phyloP scores from a whole-genome alignment of 352 stramenopile species.

The Phytophthora cajani region DNA sequence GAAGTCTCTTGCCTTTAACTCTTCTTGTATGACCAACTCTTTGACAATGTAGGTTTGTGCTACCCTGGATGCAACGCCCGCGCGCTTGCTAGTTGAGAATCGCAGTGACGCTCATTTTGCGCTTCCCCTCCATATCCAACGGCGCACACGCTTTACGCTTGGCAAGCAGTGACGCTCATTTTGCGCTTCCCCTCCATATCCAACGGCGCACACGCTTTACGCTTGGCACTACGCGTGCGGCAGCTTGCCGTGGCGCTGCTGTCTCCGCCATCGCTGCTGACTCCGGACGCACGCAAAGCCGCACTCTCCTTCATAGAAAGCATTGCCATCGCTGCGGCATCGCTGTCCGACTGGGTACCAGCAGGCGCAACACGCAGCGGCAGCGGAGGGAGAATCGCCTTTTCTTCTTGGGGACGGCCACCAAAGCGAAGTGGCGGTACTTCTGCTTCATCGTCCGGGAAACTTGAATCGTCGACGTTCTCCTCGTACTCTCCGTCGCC shows the following conservation, averaged over 20 bases:
- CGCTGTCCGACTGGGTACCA: constrained; percentile 75
- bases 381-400: constrained; percentile 26
- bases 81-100: constrained; percentile 77
- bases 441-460: constrained; percentile 42
- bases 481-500: constrained; percentile 76
- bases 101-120: constrained; percentile 90
- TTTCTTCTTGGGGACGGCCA: constrained; percentile 35
- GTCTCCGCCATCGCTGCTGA: constrained; percentile 54
- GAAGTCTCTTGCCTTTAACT: constrained; percentile 12
- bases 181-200: constrained; percentile 78
- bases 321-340: constrained; percentile 79
- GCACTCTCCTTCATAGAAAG: constrained; percentile 80
- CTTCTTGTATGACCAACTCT: constrained; percentile 1
- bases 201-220: constrained; percentile 75
- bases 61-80: constrained; percentile 2
- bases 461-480: constrained; percentile 52
- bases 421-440: constrained; percentile 33
- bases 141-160: constrained; percentile 78
- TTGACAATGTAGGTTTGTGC: constrained; percentile 2
- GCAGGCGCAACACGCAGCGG: constrained; percentile 26
- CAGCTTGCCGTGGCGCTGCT: constrained; percentile 40
- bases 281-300: constrained; percentile 27
- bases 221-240: constrained; percentile 52
- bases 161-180: constrained; percentile 89
- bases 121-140: constrained; percentile 66